A percentile compares a stretch with the other conserved stretches of the same genome.
These are phyloP conservation scores for Nakataea oryzae DNA, from an alignment of 2,329 filamentous ascomycete genomes.

Conservation along the genomic window DNA sequence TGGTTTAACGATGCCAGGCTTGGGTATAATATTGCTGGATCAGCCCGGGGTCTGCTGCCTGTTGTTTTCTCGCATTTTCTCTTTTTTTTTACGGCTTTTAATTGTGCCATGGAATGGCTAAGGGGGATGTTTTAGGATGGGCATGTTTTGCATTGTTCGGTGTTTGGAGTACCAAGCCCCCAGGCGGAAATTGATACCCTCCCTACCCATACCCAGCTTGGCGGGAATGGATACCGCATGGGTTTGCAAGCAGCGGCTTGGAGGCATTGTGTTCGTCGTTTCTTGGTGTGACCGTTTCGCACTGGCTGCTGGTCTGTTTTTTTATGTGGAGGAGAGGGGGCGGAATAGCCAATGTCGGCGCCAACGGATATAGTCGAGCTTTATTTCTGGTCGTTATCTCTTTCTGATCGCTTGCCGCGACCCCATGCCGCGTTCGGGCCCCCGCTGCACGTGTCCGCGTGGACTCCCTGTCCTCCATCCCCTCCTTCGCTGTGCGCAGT, in stretches of 20 bases:
- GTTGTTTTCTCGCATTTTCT: neutral
- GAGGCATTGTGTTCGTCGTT: neutral
- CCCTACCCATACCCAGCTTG: too few relatives aligned
- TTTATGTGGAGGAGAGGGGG: too few relatives aligned
- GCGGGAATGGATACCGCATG: neutral
- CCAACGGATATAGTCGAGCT: neutral
- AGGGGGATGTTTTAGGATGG: neutral
- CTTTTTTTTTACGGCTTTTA: neutral
- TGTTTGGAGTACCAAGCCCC: conserved; percentile 8
- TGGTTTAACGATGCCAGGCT: neutral
- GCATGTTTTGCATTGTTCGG: conserved; percentile 6
- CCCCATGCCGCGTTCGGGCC: too few relatives aligned
- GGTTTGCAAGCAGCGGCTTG: neutral
- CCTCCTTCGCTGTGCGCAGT: neutral
- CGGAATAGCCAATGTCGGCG: neutral
- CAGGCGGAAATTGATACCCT: neutral
- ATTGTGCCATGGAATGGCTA: neutral
- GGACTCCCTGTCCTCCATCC: too few relatives aligned
- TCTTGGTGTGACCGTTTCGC: neutral
- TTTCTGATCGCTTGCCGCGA: too few relatives aligned
- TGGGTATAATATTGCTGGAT: neutral
- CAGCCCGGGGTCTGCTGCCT: neutral
- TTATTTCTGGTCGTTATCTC: neutral
- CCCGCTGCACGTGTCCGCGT: too few relatives aligned
- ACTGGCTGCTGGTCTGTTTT: too few relatives aligned